Evolutionary conservation across 306 rosid species (phyloP), one percentile per base, ranked within the genome.

Genomic region (Vigna hirtella): DNA sequence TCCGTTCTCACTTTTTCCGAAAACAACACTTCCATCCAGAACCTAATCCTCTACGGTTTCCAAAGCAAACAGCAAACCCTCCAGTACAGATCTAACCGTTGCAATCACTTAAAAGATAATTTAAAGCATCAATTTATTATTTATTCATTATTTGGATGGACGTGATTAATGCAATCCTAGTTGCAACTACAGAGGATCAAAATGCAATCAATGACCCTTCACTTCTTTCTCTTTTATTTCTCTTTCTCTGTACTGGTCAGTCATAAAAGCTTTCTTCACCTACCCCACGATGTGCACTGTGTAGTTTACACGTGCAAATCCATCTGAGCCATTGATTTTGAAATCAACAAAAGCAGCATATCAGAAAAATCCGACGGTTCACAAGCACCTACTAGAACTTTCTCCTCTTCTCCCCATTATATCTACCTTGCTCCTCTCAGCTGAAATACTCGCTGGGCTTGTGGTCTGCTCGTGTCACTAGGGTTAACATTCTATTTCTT

Each of bases 391-490:
- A 52, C 89, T 83, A 86, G 89, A 86, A 83, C 89, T 51, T 86
- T 86, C 89, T 32, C 3, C 1, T 0, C 73, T 48, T 62, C 86
- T 11, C 34, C 1, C 42, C 81, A 61, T 76, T 86, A 77, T 82
- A 82, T 79, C 22, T 77, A 79, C 72, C 56, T 52, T 36, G 72
- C 43, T 26, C 34, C 73, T 16, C 57, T 2, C 71, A 2, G 5
- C 11, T 0, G 2, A 22, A 0, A 28, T 66, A 61, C 15, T 61
- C 74, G 52, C 17, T 66, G 4, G 83, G 83, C 89, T 83, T 62
- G 86, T 83, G 89, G 7, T 61, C 85, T 72, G 10, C 86, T 83
- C 86, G 89, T 72, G 89, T 67, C 81, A 43, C 34, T 71, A 70
- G 76, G 83, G 26, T 74, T 78, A 8, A 12, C 9, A 0, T 0